Base-by-base conservation (phyloP, 2,329 filamentous ascomycete genomes). In the Colletotrichum tropicale region DNA sequence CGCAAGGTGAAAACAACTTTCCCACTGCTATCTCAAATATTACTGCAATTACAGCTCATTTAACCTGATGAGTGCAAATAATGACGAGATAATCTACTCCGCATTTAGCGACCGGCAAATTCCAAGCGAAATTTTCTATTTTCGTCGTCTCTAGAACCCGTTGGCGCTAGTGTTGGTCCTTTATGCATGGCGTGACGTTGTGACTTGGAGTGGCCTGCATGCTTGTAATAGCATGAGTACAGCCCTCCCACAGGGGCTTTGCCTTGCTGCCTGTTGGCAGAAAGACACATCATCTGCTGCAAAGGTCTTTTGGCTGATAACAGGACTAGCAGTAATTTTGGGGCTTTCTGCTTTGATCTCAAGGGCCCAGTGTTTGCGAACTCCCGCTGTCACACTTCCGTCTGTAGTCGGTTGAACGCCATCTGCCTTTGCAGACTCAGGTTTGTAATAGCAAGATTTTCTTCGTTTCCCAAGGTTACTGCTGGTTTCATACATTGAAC, bases 1-100 rank as follows among this genome's bases (percentile, higher is more conserved):
- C 1, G 10, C 6, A 13, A 52, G n/a, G 2, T 13, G 12, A 13
- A 13, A 5, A 21, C 4, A 2, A 8, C 0, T 52, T 52, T 21
- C 43, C 10, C 1, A 52, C n/a, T 2, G n/a, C n/a, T 13, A 4
- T 8, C 4, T 52, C 18, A 13, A 52, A 52, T 52, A 8, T 13
- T 13, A 52, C 10, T 4, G 10, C n/a, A 13, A 52, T 52, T 21
- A 8, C n/a, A 1, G n/a, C 3, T 21, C n/a, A 52, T 13, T 3
- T 21, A 52, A 52, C 10, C 6, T 52, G 10, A 52, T 5, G 10
- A 52, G 0, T 52, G 43, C 43, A 52, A 21, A 13, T 6, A 13
- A 21, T 52, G 3, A 52, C n/a, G n/a, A 52, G 12, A 52, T 13
- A 10, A 52, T 52, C 6, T 52, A 21, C 43, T 52, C 10, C n/a